Evolutionary conservation across 2,329 filamentous ascomycete genomes (phyloP), one percentile per base, ranked within the genome.

Genomic region (Pestalotiopsis sp.): DNA sequence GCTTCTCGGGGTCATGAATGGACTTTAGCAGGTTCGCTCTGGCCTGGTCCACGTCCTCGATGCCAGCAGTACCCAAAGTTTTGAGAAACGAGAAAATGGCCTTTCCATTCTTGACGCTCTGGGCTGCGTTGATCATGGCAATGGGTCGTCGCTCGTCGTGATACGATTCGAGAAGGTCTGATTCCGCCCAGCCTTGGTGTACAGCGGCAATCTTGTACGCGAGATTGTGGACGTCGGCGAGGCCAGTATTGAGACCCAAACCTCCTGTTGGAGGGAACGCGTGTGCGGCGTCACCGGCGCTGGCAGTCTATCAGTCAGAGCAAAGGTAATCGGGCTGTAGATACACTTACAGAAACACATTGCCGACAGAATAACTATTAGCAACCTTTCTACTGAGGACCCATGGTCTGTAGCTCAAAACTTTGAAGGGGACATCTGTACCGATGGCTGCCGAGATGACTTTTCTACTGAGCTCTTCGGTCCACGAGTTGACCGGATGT

Each of bases 81-180:
- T 82, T 82, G 17, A 83, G 72, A 1, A 84, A 77, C 0, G 73
- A 75, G 57, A 84, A 84, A 4, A 84, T 83, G 57, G 81, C 74
- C 57, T 78, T 75, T 2, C 82, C 82, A 27, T 84, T 84, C 66
- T 83, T 82, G 49, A 84, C 78, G 67, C 81, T 83, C 66, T 84
- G 82, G 3, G 76, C 72, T 0, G 82, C 79, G 65, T 82, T 82
- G 0, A 82, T 75, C 2, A 79, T 68, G 0, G 82, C 81, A 11
- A 83, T 77, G 17, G 78, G 80, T 4, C 76, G 78, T 1, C 81
- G 74, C 4, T 84, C 82, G 2, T 68, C 49, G 23, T 79, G 71
- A 67, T 84, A 84, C 1, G 76, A 78, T 27, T 79, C 73, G 6
- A 83, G 76, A 0, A 82, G 75, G 4, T 20, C 69, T 41, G 60